These are phyloP conservation scores for Ceratocystis destructans DNA, from an alignment of 2,329 filamentous ascomycete species.

Conservation along the genomic window DNA sequence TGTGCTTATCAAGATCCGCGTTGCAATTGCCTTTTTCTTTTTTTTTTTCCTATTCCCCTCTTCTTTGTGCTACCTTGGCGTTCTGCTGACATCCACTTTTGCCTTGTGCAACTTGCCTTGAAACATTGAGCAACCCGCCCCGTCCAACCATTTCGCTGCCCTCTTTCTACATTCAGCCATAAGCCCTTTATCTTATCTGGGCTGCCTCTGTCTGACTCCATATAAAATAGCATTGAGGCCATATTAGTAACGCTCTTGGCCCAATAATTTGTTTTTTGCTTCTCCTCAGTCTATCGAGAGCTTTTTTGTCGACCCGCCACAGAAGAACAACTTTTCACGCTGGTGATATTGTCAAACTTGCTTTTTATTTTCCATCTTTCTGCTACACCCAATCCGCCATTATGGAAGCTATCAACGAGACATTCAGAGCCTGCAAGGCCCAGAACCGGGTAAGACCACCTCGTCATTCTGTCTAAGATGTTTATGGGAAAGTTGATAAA, in stretches of 20 bases:
- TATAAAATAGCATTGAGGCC: neutral
- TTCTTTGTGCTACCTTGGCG: neutral
- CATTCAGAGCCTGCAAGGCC: constrained; percentile 47
- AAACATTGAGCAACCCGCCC: neutral
- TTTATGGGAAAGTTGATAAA: too few relatives aligned
- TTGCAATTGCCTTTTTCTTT: neutral
- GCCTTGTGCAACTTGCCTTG: neutral
- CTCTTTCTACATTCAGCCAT: neutral
- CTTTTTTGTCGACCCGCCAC: neutral
- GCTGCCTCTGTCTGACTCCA: constrained; percentile 1
- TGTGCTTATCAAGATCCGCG: neutral
- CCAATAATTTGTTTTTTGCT: neutral
- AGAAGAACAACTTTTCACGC: neutral
- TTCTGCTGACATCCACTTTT: neutral
- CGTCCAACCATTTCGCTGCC: neutral
- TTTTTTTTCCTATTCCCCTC: neutral
- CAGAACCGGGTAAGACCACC: constrained; percentile 38
- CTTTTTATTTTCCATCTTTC: neutral
- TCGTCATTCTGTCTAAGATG: neutral
- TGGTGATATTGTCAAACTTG: neutral
- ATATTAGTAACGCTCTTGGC: neutral
- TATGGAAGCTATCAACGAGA: constrained; percentile 46
- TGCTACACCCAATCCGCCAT: constrained; percentile 21
- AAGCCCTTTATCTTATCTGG: constrained; percentile 12
- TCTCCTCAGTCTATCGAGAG: neutral